phyloP scores from a whole-genome alignment of 2,329 filamentous ascomycete genomes.

The Pseudocercospora vitis region DNA sequence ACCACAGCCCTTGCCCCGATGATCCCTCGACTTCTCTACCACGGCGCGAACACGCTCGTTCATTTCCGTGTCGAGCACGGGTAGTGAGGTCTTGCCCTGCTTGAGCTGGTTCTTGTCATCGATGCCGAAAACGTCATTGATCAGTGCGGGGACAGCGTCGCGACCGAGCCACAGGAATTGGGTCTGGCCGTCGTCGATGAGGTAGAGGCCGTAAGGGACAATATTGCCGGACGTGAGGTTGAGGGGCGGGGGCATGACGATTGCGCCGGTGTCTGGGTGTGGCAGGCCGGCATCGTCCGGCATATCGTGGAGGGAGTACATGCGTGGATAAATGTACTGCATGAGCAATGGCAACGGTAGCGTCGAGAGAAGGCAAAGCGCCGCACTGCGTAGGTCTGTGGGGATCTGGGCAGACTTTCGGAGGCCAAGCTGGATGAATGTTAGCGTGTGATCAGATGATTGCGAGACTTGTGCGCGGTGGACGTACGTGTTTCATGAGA shows the following conservation, averaged over 20 bases:
- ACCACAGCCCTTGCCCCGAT: slow-evolving; percentile 81
- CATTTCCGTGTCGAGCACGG: slow-evolving; percentile 91
- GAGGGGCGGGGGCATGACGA: slow-evolving; percentile 76
- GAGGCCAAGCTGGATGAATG: slow-evolving; percentile 62
- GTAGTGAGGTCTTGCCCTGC: slow-evolving; percentile 84
- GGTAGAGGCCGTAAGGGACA: slow-evolving; percentile 85
- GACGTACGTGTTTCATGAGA: slow-evolving; percentile 85
- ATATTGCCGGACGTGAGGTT: slow-evolving; percentile 88
- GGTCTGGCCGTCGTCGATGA: slow-evolving; percentile 95
- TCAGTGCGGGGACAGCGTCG: slow-evolving; percentile 84
- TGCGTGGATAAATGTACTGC: slow-evolving; percentile 71
- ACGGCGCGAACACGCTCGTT: slow-evolving; percentile 91
- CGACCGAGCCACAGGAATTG: slow-evolving; percentile 97
- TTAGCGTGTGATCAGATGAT: slow-evolving; percentile 28
- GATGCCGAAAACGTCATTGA: slow-evolving; percentile 87
- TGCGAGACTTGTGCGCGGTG: slow-evolving; percentile 16
- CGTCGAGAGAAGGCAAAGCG: slow-evolving; percentile 90
- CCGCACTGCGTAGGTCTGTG: slow-evolving; percentile 87
- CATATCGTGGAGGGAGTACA: slow-evolving; percentile 91
- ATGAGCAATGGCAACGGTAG: slow-evolving; percentile 85
- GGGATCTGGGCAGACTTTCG: slow-evolving; percentile 92
- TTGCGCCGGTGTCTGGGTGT: slow-evolving; percentile 82
- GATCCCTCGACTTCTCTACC: slow-evolving; percentile 86
- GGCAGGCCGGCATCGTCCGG: slow-evolving; percentile 86
- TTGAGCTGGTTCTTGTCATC: slow-evolving; percentile 80